A percentile compares a stretch with the other conserved stretches of the same genome.
phyloP scores from a whole-genome alignment of 345 rosid species.

The Moricandia arvensis region DNA sequence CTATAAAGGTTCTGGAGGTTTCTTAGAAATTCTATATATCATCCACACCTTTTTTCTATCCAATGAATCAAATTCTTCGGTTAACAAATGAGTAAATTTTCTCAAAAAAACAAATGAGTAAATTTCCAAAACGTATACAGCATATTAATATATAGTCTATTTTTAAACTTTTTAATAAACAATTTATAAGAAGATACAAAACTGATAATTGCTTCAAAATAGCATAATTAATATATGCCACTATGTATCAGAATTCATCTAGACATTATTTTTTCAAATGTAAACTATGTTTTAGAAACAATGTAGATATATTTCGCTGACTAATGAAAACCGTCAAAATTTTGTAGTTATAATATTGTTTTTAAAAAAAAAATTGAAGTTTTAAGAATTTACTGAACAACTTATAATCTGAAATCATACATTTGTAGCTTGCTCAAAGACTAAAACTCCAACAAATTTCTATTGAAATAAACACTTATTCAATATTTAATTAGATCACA shows the following conservation, averaged over 20 bases:
- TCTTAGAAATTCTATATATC: conserved; percentile 19
- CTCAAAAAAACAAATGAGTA: too few relatives aligned
- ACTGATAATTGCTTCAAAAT: not conserved
- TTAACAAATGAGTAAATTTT: not conserved
- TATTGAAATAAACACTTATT: not conserved
- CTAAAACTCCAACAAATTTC: not conserved
- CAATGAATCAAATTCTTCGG: conserved; percentile 14
- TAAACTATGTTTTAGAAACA: not conserved
- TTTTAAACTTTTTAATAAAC: not conserved
- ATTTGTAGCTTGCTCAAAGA: not conserved
- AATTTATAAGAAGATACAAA: not conserved
- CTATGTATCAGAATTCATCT: not conserved
- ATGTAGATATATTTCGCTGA: not conserved
- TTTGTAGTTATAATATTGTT: not conserved
- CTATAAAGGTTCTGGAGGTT: conserved; percentile 19
- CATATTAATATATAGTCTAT: not conserved
- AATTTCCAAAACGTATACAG: not conserved
- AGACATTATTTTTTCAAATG: not conserved
- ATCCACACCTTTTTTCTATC: conserved; percentile 11
- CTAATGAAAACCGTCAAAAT: not conserved
- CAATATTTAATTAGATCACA: not conserved
- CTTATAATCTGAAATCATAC: not conserved
- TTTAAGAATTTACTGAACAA: not conserved
- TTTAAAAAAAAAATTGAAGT: not conserved
- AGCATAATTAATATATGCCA: not conserved